Evolutionary conservation across 2,329 filamentous ascomycete species (phyloP), one percentile per base, ranked within the genome.

Genomic region (Neonectria faginata): DNA sequence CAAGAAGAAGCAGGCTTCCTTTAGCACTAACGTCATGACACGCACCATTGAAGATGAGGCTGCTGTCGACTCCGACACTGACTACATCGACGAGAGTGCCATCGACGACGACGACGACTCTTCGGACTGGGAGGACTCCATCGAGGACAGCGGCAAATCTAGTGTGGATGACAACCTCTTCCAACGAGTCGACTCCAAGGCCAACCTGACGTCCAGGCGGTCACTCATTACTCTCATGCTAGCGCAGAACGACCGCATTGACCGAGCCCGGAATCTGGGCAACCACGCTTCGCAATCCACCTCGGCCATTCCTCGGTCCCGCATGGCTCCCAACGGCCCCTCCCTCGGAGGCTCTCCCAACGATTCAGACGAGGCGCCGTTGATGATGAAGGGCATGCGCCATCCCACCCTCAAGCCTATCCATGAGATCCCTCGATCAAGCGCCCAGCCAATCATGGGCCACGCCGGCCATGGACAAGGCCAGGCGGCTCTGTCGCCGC

Each of bases 221-320:
- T 98, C 95, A 2, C 87, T 98, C 44, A 91, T 99, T 70, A 97
- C 94, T 1, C 89, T 95, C 57, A 91, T 95, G 85, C 89, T 99
- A 77, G 91, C 84, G 12, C 90, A 97, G 75, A 91, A 88, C 69
- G 91, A 92, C 77, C 90, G 92, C 55, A 91, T 88, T 69, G 91
- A 92, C 78, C 90, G 92, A 55, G 87, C 90, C 52, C 85, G 84
- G 74, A 89, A 84, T 58, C 85, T 95, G n/a, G 86, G 89, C 67
- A 90, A 90, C 76, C 87, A 85, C 57, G 90, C 90, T 25, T 80
- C 90, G 80, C 81, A 91, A 83, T 82, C 90, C 77, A 79, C 93
- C 78, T 81, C 94, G 81, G 78, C 94, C 82, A 79, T 94, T 81
- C 72, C 92, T 83, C 75, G 91, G 82, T 69, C 87, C 73, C 77